phyloP scores from a whole-genome alignment of 768 basidiomycete genomes.

The Boletus insuetus region DNA sequence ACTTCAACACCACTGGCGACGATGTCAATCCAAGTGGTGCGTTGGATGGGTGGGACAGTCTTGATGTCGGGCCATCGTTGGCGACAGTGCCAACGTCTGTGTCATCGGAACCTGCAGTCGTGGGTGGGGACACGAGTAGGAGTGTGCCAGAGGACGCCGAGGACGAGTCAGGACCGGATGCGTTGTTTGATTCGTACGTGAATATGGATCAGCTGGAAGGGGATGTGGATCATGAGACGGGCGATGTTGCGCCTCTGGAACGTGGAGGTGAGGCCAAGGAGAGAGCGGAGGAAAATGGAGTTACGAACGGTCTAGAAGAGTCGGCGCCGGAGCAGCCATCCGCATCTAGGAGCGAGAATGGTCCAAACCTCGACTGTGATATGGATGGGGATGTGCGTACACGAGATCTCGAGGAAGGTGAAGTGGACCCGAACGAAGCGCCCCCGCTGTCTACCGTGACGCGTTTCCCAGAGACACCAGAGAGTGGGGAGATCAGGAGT shows the following conservation, averaged over 20 bases:
- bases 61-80: constrained; percentile 12
- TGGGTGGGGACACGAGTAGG: not conserved
- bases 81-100: not conserved
- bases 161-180: constrained; percentile 5
- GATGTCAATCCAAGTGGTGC: not conserved
- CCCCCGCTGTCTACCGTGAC: not conserved
- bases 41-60: constrained; percentile 1
- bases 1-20: constrained; percentile 12
- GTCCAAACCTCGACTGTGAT: not conserved
- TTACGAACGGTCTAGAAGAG: no score
- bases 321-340: not conserved
- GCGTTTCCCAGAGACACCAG: not conserved
- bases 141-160: not conserved
- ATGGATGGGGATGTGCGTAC: not conserved
- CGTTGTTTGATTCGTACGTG: constrained; percentile 22
- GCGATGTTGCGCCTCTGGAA: not conserved
- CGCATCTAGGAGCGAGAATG: not conserved
- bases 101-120: not conserved
- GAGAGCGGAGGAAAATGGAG: not conserved
- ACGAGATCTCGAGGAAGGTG: constrained; percentile 12
- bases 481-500: constrained; percentile 19
- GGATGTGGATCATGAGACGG: not conserved
- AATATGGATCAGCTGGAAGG: constrained; percentile 19
- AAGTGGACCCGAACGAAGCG: constrained; percentile 10
- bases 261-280: not conserved